Evolutionary conservation across 352 stramenopile species (phyloP).

Genomic region (Phytophthora nicotianae): DNA sequence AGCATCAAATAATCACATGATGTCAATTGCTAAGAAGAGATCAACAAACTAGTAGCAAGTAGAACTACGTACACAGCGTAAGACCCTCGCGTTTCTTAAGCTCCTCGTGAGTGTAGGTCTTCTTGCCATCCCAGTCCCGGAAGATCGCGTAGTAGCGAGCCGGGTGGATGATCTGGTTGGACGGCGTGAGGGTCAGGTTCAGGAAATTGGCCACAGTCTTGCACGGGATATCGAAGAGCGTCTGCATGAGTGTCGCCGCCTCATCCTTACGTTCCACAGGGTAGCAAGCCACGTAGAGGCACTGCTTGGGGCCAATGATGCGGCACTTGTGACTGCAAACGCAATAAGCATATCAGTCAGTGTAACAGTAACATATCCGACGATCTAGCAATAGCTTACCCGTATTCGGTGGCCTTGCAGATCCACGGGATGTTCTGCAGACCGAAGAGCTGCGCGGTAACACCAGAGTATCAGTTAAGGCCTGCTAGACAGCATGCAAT

Average conservation of each 20-base stretch:
- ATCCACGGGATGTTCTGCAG: conserved; percentile 96
- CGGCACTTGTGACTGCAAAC: conserved; percentile 79
- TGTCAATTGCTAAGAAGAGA: conserved; percentile 13
- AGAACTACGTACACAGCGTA: conserved; percentile 80
- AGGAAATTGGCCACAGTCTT: conserved; percentile 92
- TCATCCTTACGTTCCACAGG: conserved; percentile 85
- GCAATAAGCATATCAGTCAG: conserved; percentile 14
- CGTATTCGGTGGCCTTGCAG: conserved; percentile 91
- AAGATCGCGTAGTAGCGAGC: conserved; percentile 94
- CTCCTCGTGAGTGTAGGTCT: conserved; percentile 84
- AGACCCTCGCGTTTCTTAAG: conserved; percentile 88
- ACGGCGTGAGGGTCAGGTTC: conserved; percentile 93
- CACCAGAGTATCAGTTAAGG: conserved; percentile 7
- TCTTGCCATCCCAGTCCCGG: conserved; percentile 91
- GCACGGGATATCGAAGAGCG: conserved; percentile 93
- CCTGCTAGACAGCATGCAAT: not conserved
- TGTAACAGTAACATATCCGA: not conserved
- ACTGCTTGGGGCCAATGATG: conserved; percentile 93
- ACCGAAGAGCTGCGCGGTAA: conserved; percentile 78
- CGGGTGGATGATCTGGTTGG: conserved; percentile 94
- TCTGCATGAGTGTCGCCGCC: conserved; percentile 80
- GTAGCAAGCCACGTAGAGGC: conserved; percentile 90
- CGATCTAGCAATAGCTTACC: conserved; percentile 34
- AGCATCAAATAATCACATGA: not conserved
- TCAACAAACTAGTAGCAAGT: not conserved